Percentiles rank a stretch among this genome's conserved stretches.
phyloP scores from a whole-genome alignment of 2,329 filamentous ascomycete species.

The Erysiphe pulchra region DNA sequence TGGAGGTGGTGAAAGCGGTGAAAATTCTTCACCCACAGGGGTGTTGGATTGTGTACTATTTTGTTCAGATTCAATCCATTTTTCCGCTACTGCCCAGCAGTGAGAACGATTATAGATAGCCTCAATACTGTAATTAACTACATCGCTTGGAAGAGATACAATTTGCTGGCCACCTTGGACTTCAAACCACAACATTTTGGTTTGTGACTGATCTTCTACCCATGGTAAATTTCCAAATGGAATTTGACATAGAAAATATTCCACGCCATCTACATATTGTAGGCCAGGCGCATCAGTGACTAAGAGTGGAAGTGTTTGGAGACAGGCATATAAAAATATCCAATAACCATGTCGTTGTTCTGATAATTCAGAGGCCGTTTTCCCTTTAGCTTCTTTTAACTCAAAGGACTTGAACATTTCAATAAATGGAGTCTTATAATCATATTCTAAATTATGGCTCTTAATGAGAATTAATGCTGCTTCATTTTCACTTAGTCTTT shows the following conservation, averaged over 20 bases:
- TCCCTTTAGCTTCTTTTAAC: constrained; percentile 36
- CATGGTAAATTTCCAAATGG: constrained; percentile 49
- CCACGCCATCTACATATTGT: constrained; percentile 41
- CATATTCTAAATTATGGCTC: constrained; percentile 56
- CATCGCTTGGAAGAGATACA: constrained; percentile 33
- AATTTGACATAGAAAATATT: constrained; percentile 61
- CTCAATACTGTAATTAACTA: constrained; percentile 36
- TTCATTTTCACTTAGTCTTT: constrained; percentile 56
- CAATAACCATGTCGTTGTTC: constrained; percentile 54
- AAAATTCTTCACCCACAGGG: not conserved
- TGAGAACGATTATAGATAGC: constrained; percentile 42
- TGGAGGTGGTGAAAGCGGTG: constrained; percentile 1
- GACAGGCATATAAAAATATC: constrained; percentile 56
- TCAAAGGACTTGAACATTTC: constrained; percentile 48
- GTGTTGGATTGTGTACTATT: not conserved
- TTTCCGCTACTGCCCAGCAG: constrained; percentile 38
- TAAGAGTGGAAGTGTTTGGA: constrained; percentile 55
- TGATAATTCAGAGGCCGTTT: constrained; percentile 36
- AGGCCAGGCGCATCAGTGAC: constrained; percentile 51
- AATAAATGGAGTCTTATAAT: constrained; percentile 34
- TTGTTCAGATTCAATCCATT: constrained; percentile 21
- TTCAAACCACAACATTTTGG: constrained; percentile 48
- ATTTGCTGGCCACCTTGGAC: constrained; percentile 39
- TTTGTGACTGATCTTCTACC: constrained; percentile 32
- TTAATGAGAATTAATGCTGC: constrained; percentile 51